Base-by-base conservation (phyloP, 805 yeast species). In the Kodamaea laetipori region DNA sequence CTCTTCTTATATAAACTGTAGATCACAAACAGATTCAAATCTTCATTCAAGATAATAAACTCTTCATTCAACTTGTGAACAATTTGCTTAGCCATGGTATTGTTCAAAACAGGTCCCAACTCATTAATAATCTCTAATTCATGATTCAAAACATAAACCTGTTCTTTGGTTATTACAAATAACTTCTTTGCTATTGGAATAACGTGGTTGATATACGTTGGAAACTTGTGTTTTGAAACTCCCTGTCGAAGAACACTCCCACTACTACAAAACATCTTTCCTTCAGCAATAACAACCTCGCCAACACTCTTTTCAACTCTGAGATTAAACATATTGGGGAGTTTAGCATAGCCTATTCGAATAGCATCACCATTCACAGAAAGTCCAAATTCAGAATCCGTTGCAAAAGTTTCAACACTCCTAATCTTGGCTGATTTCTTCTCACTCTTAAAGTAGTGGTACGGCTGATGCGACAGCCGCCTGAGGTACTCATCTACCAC, bases 31-130 rank as follows among this genome's bases (percentile, higher is more conserved):
- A 34, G 33, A 12, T 25, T 18, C 4, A 41, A 4, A 11, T 34
- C 38, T 15, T 32, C 39, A 26, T 34, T 41, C 23, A 39, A 9
- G 3, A 33, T 27, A 9, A 41, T 24, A 17, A 41, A 26, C 23
- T 41, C 33, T 2, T 41, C 26, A 8, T 27, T 21, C 39, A 33
- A 27, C 7, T 18, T 25, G 28, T 35, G 31, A 4, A 34, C 44
- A 8, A 34, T 31, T 18, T 41, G 44, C 35, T 23, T 25, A 6
- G 44, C 33, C 15, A 27, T 16, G 4, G 39, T 26, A 17, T 41
- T 41, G 25, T 41, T 41, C 27, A 41, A 41, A 10, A 41, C 33
- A 5, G 38, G 39, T 9, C 39, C 44, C 32, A 33, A 27, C 19
- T 41, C 36, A 6, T 27, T 21, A 5, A 15, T 7, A 6, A 37